phyloP scores from a whole-genome alignment of 2,329 filamentous ascomycete genomes.

The Ophiostoma sp. region DNA sequence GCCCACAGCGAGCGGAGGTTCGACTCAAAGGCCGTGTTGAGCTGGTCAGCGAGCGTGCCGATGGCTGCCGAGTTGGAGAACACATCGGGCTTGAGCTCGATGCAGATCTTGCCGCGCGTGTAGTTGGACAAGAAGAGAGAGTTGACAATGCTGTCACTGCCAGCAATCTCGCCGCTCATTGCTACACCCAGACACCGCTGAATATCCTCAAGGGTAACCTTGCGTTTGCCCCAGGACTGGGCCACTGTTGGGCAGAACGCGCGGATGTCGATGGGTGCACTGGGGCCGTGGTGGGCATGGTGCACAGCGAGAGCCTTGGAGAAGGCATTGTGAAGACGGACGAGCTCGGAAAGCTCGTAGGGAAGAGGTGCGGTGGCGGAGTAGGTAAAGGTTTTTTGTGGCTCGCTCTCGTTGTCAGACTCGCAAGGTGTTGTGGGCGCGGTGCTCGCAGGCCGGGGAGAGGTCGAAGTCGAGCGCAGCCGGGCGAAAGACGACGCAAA shows the following conservation, averaged over 20 bases:
- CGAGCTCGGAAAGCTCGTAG: constrained; percentile 51
- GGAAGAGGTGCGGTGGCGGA: constrained; percentile 37
- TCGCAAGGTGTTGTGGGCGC: constrained; percentile 39
- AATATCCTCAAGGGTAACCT: constrained; percentile 60
- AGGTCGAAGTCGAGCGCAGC: constrained; percentile 28
- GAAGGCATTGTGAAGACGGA: constrained; percentile 61
- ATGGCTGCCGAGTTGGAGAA: constrained; percentile 37
- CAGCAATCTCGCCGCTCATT: constrained; percentile 29
- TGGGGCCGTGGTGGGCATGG: constrained; percentile 60
- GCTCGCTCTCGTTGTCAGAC: constrained; percentile 32
- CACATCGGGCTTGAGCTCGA: constrained; percentile 46
- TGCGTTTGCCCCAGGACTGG: constrained; percentile 66
- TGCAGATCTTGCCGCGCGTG: constrained; percentile 44
- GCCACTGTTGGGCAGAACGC: constrained; percentile 57
- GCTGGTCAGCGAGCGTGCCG: constrained; percentile 38
- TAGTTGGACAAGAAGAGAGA: constrained; percentile 41
- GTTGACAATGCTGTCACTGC: neutral
- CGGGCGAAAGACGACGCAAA: constrained; percentile 26
- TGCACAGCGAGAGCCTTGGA: constrained; percentile 64
- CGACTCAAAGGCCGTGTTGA: constrained; percentile 50
- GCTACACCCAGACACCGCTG: constrained; percentile 59
- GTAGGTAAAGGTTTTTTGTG: neutral
- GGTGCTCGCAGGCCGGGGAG: constrained; percentile 30
- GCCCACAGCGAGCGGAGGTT: constrained; percentile 47
- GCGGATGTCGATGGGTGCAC: constrained; percentile 58